phyloP scores from a whole-genome alignment of 1,284 basidiomycete species.

The Porogramme epimiltina region DNA sequence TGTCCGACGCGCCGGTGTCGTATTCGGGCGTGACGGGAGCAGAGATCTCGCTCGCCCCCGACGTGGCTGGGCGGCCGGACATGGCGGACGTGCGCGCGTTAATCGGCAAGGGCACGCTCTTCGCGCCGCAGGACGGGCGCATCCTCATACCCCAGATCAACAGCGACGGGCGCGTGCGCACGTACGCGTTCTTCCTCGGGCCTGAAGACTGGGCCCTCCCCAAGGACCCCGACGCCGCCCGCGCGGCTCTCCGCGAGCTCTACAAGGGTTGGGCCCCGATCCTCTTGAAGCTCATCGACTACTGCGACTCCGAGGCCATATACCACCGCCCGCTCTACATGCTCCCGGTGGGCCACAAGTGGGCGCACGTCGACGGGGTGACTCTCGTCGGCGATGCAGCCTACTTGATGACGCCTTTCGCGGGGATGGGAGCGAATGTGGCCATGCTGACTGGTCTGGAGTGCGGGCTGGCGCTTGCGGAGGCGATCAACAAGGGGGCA shows the following conservation, averaged over 20 bases:
- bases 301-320: not conserved
- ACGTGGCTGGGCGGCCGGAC: not conserved
- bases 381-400: constrained; percentile 2
- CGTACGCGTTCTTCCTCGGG: not conserved
- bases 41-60: not conserved
- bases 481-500: not conserved
- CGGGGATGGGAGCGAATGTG: not conserved
- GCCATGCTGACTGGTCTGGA: constrained; percentile 1
- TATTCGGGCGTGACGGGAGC: not conserved
- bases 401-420: constrained; percentile 1
- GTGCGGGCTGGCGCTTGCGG: not conserved
- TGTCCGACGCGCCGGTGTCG: not conserved
- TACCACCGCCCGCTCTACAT: not conserved
- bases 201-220: not conserved
- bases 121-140: not conserved
- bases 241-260: not conserved
- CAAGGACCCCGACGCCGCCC: not conserved
- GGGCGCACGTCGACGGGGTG: not conserved
- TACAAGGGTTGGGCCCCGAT: not conserved
- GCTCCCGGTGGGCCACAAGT: not conserved
- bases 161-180: constrained; percentile 1
- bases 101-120: not conserved
- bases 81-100: not conserved
- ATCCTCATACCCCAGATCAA: not conserved
- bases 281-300: not conserved